Evolutionary conservation across 176 grass and related monocot species (phyloP).

Genomic region (Carex kokanica): DNA sequence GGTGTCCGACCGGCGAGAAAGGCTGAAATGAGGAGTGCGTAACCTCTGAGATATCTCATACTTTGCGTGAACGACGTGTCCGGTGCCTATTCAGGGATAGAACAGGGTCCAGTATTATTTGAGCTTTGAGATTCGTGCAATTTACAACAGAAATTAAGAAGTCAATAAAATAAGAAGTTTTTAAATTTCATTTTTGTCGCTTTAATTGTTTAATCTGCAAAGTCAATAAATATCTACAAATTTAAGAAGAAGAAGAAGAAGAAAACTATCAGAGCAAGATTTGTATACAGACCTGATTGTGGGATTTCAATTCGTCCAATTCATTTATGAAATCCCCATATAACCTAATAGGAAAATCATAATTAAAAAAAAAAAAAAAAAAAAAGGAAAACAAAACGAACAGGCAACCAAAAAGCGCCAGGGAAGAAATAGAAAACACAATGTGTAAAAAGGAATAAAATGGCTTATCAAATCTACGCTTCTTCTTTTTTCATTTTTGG

Average conservation of each 20-base stretch:
- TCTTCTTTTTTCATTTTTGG: not conserved
- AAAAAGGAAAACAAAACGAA: not conserved
- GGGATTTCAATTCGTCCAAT: not conserved
- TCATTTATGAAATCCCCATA: not conserved
- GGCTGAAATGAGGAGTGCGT: too few species aligned
- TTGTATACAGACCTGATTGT: not conserved
- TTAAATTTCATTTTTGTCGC: not conserved
- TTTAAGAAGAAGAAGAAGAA: not conserved
- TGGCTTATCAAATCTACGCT: not conserved
- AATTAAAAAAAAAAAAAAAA: not conserved
- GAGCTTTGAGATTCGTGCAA: too few species aligned
- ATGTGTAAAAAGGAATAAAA: not conserved
- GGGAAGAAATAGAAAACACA: not conserved
- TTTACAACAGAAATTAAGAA: too few species aligned
- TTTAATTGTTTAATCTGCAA: not conserved
- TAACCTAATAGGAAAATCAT: not conserved
- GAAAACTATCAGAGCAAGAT: not conserved
- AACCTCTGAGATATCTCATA: too few species aligned
- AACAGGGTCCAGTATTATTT: too few species aligned
- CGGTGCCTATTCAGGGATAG: too few species aligned
- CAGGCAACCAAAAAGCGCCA: not conserved
- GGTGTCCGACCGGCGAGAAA: too few species aligned
- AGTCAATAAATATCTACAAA: not conserved
- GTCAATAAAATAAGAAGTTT: too few species aligned
- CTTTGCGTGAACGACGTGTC: too few species aligned